Base-by-base conservation (phyloP, 2,329 filamentous ascomycete genomes). In the Arthroderma uncinatum region DNA sequence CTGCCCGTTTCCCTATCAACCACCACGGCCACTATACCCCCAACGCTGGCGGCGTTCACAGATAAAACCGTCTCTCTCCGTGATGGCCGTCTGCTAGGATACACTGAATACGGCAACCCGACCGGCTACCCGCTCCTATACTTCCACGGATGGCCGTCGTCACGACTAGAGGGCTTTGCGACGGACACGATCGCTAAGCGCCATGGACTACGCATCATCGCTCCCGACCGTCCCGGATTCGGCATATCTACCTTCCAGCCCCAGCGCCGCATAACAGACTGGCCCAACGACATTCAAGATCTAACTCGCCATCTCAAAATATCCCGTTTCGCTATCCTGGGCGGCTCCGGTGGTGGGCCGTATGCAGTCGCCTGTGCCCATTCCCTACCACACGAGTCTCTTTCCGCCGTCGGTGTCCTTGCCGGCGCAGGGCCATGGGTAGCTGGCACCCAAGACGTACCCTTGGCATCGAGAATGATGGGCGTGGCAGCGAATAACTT, bases 301-400 rank as follows among this genome's bases (percentile, higher is more conserved):
- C 68, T 79, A 5, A 69, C 71, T 4, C 60, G 70, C 1, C 68
- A 75, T 58, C 67, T 78, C 8, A 65, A 70, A 4, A 59, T 78
- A 14, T 57, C 65, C 4, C 60, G 66, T 4, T 79, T 76, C 63
- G 68, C 70, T 14, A 66, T 79, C 21, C 59, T 79, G 4, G 76
- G 75, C 1, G 64, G 71, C 3, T 76, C 73, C 0, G 77, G 76
- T 6, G 77, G 78, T 19, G 73, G 74, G 1, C 74, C 76, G 0
- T 79, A 76, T 61, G 71, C 71, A 1, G 63, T 79, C 9, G 76
- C 76, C 21, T 79, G 76, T 60, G 70, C 76, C 10, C 66, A 70
- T 42, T 58, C 60, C 2, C 62, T 78, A 14, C 68, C 73, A 16
- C 53, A 55, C 37, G 48, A 55, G 12, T 67, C 63, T 53, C 57